Base-by-base conservation (phyloP, 1,139 yeast species). In the Geotrichum reessii region DNA sequence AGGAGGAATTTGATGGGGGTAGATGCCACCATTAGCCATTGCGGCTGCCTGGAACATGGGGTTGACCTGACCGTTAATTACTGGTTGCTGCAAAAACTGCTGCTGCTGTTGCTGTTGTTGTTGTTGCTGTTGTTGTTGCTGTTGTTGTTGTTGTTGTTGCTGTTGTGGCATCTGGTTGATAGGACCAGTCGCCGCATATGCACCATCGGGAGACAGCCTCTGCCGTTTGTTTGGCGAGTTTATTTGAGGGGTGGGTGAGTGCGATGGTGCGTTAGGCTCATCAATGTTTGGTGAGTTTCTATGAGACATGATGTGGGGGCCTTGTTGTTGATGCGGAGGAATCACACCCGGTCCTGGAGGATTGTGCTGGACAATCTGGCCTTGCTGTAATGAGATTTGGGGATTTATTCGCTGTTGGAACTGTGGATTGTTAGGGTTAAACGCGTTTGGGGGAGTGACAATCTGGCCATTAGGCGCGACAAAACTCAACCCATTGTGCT, bases 201-300 rank as follows among this genome's bases (percentile, higher is more conserved):
- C 63, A 12, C 74, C 73, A 40, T 73, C 76, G 1, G 76, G 76
- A 14, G 75, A 71, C 19, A 73, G 62, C 8, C 75, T 66, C 58
- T 70, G 75, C 3, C 76, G 68, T 57, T 73, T 73, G n/a, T 74
- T 65, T 1, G 76, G 75, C 11, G 75, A 72, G 11, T 59, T 59
- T 8, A 61, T 61, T 48, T 66, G 69, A 21, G 69, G 69, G 21
- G 69, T 66, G 28, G 71, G 70, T 1, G 70, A 65, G 51, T 66
- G 69, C 14, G 67, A 61, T 14, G 60, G 63, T 22, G 59, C 63
- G 21, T 56, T 63, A 12, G 60, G 65, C 25, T 63, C 66, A 21
- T 55, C 65, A 47, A 57, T 65, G 37, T 59, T 46, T 25, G 62
- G 61, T 28, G 65, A 64, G 61, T 58, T 61, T 63, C 61, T 58